Evolutionary conservation across 495 filamentous ascomycete genomes (phyloP).

Genomic region (Tetracladium setigerum): DNA sequence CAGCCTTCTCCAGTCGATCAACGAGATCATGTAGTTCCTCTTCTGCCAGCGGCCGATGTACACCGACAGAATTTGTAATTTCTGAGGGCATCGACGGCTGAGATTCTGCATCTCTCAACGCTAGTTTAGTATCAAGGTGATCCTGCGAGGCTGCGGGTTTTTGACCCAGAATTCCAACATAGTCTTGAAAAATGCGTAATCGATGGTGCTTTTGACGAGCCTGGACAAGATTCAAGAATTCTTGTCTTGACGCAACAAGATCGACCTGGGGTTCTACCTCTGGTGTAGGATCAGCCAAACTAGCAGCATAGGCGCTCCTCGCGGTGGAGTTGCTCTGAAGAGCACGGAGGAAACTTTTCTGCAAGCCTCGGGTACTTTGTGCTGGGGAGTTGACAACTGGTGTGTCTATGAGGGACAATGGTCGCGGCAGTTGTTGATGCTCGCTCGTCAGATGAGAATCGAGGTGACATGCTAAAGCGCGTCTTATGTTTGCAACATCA

Average conservation of each 20-base stretch:
- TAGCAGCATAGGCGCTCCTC: conserved; percentile 9
- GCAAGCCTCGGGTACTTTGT: conserved; percentile 25
- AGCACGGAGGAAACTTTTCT: conserved; percentile 17
- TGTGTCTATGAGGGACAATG: conserved; percentile 25
- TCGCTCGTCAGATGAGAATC: conserved; percentile 22
- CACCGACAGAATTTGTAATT: conserved; percentile 25
- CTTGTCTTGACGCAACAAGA: neutral
- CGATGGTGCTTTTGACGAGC: conserved; percentile 17
- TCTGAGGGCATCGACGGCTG: conserved; percentile 42
- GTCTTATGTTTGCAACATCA: conserved; percentile 33
- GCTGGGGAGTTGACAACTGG: conserved; percentile 18
- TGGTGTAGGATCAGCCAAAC: conserved; percentile 5
- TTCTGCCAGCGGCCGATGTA: conserved; percentile 17
- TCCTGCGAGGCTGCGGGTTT: conserved; percentile 41
- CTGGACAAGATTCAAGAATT: conserved; percentile 15
- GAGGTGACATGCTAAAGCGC: conserved; percentile 32
- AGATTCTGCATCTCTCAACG: conserved; percentile 32
- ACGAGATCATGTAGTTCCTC: conserved; percentile 41
- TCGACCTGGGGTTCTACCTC: neutral
- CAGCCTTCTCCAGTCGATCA: conserved; percentile 55
- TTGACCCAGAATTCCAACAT: conserved; percentile 35
- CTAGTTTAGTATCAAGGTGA: conserved; percentile 37
- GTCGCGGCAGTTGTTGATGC: conserved; percentile 15
- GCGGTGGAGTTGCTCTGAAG: conserved; percentile 22
- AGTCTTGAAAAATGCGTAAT: conserved; percentile 18